phyloP scores from a whole-genome alignment of 768 basidiomycete genomes.

The Tricholoma sp. region DNA sequence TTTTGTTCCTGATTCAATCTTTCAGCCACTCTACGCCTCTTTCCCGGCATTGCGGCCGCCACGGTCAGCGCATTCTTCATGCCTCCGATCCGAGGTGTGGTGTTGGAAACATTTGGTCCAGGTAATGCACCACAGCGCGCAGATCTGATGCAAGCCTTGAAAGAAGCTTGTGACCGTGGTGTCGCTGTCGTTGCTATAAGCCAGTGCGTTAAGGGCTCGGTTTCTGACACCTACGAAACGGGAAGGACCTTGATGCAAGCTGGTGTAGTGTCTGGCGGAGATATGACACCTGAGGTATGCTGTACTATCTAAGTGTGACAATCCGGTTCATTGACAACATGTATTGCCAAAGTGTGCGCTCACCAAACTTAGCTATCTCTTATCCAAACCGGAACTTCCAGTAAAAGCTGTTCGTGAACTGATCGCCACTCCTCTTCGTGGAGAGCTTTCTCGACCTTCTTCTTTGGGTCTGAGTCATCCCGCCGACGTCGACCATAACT shows the following conservation, averaged over 20 bases:
- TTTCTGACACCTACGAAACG: slow-evolving; percentile 80
- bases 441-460: slow-evolving; percentile 70
- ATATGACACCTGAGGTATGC: slow-evolving; percentile 92
- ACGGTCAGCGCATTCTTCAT: slow-evolving; percentile 74
- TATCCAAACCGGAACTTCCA: slow-evolving; percentile 79
- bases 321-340: not conserved
- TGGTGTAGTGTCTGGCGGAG: slow-evolving; percentile 82
- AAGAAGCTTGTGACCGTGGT: slow-evolving; percentile 77
- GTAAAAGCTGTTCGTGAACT: slow-evolving; percentile 66
- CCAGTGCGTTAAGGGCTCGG: slow-evolving; percentile 84
- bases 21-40: slow-evolving; percentile 77
- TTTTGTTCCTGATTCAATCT: not conserved
- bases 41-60: slow-evolving; percentile 77
- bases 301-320: not conserved
- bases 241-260: slow-evolving; percentile 61
- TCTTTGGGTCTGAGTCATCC: slow-evolving; percentile 38
- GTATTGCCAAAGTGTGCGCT: slow-evolving; percentile 64
- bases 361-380: slow-evolving; percentile 83
- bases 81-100: slow-evolving; percentile 73
- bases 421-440: slow-evolving; percentile 75
- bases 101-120: slow-evolving; percentile 88
- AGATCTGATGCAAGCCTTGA: slow-evolving; percentile 72
- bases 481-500: slow-evolving; percentile 37
- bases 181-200: slow-evolving; percentile 89
- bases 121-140: slow-evolving; percentile 86